Base-by-base conservation (phyloP, 176 grass and related monocot species). In the Cocos nucifera region DNA sequence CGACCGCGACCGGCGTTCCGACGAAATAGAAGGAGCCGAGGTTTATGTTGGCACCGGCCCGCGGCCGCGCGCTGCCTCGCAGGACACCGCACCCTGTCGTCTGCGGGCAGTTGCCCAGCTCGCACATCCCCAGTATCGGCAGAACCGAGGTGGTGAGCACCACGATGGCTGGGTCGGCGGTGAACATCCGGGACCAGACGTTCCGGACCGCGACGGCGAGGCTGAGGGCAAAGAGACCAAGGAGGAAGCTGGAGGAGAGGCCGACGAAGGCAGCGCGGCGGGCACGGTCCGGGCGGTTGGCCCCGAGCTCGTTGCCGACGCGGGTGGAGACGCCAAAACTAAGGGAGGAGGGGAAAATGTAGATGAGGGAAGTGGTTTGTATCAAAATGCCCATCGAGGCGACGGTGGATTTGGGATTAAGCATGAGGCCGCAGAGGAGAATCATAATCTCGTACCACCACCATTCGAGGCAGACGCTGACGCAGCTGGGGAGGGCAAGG, bases 371-470 rank as follows among this genome's bases (percentile, higher is more conserved):
- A 0, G 93, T 98, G 12, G 71, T 86, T 69, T 98, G 93, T 49
- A 98, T 92, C 19, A 98, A 78, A 12, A 98, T 82, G 10, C 93
- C 94, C 94, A 98, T 98, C 44, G 88, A 86, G 1, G 88, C 88
- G 4, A 98, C 88, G 14, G 88, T 89, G 8, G 82, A 88, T 63
- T 77, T 72, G 14, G 94, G 94, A 12, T 93, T 76, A 0, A 67
- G 58, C 0, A 98, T 71, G 6, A 93, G 80, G 6, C 94, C 94
- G 50, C 88, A 92, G 15, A 98, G 76, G 4, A 98, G 82, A 56
- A 98, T 93, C 88, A 98, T 98, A 72, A 98, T 98, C 70, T 98
- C 94, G 70, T 98, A 98, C 94, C 94, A 98, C 94, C 94, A 98
- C 94, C 94, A 98, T 71, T 98, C 94, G 16, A 98, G 78, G 73